phyloP scores from a whole-genome alignment of 23 red algal genomes.

The Gracilariopsis chorda region DNA sequence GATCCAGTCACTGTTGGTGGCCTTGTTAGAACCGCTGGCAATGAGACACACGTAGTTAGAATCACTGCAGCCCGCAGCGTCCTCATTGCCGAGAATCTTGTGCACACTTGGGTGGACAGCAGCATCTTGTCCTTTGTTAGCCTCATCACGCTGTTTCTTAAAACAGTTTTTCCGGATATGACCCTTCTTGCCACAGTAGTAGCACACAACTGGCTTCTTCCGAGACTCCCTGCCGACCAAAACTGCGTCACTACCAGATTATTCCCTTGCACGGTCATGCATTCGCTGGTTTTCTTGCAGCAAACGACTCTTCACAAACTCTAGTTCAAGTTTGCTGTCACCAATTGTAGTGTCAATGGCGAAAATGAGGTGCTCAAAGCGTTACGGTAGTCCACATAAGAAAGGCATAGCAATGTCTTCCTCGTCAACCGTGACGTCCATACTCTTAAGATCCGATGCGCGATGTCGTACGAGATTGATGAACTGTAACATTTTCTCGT shows the following conservation, averaged over 20 bases:
- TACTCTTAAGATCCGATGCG: background rate
- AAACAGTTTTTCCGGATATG: conserved; percentile 41
- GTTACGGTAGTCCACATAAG: background rate
- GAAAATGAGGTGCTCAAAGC: conserved; percentile 10
- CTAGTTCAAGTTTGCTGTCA: background rate
- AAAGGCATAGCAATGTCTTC: background rate
- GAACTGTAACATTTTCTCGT: background rate
- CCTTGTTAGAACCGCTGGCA: background rate
- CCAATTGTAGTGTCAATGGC: background rate
- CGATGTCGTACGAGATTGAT: background rate
- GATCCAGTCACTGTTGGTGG: conserved; percentile 13
- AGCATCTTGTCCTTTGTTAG: background rate
- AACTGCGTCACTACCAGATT: background rate
- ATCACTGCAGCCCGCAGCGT: background rate
- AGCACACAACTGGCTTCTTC: background rate
- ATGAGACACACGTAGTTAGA: conserved; percentile 29
- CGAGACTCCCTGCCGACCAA: background rate
- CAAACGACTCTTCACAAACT: background rate
- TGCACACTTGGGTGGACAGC: background rate
- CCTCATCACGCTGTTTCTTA: conserved; percentile 16
- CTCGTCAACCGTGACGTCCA: background rate
- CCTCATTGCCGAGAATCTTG: background rate
- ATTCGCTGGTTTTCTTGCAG: background rate
- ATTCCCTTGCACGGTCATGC: background rate
- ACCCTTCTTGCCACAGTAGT: background rate